Conservation (phyloP, 352 stramenopile genomes). For the Phytophthora sp. region DNA sequence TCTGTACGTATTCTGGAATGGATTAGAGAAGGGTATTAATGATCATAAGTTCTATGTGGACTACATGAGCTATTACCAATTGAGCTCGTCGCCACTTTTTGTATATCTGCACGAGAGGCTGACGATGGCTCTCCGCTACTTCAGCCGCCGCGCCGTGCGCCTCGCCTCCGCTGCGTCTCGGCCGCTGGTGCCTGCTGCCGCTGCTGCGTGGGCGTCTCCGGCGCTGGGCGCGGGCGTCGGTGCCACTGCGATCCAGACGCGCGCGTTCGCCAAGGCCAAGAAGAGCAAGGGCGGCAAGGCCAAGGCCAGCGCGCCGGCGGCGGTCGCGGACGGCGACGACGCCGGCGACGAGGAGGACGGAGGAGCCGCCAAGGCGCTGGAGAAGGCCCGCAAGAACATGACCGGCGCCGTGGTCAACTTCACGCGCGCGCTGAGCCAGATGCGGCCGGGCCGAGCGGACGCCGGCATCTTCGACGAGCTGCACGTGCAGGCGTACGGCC, state of each 20-base stretch:
- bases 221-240: constrained; percentile 1
- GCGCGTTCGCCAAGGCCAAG: constrained; percentile 76
- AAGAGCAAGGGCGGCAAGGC: constrained; percentile 59
- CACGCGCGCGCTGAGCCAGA: constrained; percentile 72
- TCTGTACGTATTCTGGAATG: no score
- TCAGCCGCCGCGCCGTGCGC: constrained; percentile 27
- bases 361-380: constrained; percentile 41
- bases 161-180: constrained; percentile 20
- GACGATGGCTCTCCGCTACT: constrained; percentile 39
- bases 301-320: constrained; percentile 9
- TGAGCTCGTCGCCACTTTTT: constrained; percentile 5
- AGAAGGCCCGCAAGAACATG: constrained; percentile 85
- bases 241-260: constrained; percentile 23
- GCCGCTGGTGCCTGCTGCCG: constrained; percentile 3
- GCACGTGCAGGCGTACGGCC: constrained; percentile 79
- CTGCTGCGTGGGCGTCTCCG: constrained; percentile 8
- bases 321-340: constrained; percentile 11
- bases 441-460: constrained; percentile 80
- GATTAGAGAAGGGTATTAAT: not conserved
- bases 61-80: not conserved
- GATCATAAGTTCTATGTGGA: not conserved
- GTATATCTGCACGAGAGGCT: constrained; percentile 17
- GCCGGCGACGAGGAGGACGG: constrained; percentile 28
- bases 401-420: constrained; percentile 78
- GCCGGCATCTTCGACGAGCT: constrained; percentile 85